Evolutionary conservation across 2,329 filamentous ascomycete genomes (phyloP), one percentile per base, ranked within the genome.

Genomic region (Fusarium sp.): DNA sequence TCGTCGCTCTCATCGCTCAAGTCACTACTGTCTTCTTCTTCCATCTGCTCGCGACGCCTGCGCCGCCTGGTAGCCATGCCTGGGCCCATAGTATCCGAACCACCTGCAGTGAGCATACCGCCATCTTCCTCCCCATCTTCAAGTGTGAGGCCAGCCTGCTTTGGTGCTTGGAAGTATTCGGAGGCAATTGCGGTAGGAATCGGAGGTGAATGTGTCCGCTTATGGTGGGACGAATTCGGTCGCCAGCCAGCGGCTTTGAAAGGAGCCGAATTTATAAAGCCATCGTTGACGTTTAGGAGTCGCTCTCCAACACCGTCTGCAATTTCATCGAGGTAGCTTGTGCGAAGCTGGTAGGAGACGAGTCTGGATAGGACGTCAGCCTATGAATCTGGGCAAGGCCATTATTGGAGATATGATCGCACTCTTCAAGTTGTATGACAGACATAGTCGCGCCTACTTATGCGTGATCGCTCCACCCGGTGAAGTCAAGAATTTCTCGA

Each of bases 241-340:
- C 90, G 88, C 93, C 93, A 96, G 72, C 93, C 94, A 68, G 93
- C 92, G 54, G 92, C 90, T 81, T 94, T 94, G 84, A 95, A 96
- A 35, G 93, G 91, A 5, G 91, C 90, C 33, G 93, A 93, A 79
- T 94, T 95, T 71, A 96, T 86, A 77, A 95, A 92, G 71, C 87
- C 87, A 78, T 94, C 91, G 81, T 95, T 93, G 68, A 97, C 88
- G 42, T 91, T 94, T 79, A 97, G 93, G 44, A 96, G 87, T 25
- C 93, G 91, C 81, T 97, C 94, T 73, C 93, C 93, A 12, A 96
- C 93, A 68, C 93, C 94, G 79, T 97, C 93, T 73, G 92, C 92
- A 73, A 95, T 91, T 71, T 93, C 90, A 73, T 91, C 90, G 39
- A 97, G 89, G 79, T 96, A 96, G 76, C 91, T 91, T 41, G 92